These are phyloP conservation scores for Fusarium lateritium DNA, from an alignment of 2,329 filamentous ascomycete genomes.

Conservation along the genomic window DNA sequence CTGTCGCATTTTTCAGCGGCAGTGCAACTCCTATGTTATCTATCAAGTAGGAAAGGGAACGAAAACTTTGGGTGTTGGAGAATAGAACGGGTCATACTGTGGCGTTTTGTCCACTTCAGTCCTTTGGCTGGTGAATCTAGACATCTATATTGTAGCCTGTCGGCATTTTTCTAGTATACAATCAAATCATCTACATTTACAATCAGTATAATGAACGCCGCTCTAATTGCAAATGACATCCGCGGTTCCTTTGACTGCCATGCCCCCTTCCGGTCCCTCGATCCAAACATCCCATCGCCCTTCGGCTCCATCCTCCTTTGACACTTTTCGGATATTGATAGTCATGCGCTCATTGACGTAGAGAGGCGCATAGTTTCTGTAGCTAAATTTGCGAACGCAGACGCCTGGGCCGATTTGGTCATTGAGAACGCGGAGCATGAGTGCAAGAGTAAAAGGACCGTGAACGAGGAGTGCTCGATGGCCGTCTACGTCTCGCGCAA, in stretches of 20 bases:
- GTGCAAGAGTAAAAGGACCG: slow-evolving; percentile 83
- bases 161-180: slow-evolving; percentile 32
- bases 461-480: slow-evolving; percentile 85
- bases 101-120: slow-evolving; percentile 18
- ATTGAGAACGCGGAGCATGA: slow-evolving; percentile 79
- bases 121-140: slow-evolving; percentile 14
- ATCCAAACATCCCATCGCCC: slow-evolving; percentile 58
- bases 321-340: slow-evolving; percentile 73
- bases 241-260: slow-evolving; percentile 73
- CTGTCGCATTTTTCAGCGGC: not conserved
- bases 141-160: slow-evolving; percentile 32
- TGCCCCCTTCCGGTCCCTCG: slow-evolving; percentile 67
- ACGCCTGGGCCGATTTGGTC: slow-evolving; percentile 40
- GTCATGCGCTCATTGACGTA: slow-evolving; percentile 80
- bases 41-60: slow-evolving; percentile 1
- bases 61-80: slow-evolving; percentile 16
- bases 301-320: slow-evolving; percentile 49
- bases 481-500: slow-evolving; percentile 79
- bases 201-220: not conserved
- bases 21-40: slow-evolving; percentile 8
- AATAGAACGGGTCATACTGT: slow-evolving; percentile 10
- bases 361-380: slow-evolving; percentile 86
- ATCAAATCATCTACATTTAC: not conserved
- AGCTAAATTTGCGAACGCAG: slow-evolving; percentile 73
- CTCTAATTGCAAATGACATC: slow-evolving; percentile 33